A percentile compares a stretch with the other conserved stretches of the same genome.
phyloP scores from a whole-genome alignment of 139 green algal species.

The Picochlorum costavermella region DNA sequence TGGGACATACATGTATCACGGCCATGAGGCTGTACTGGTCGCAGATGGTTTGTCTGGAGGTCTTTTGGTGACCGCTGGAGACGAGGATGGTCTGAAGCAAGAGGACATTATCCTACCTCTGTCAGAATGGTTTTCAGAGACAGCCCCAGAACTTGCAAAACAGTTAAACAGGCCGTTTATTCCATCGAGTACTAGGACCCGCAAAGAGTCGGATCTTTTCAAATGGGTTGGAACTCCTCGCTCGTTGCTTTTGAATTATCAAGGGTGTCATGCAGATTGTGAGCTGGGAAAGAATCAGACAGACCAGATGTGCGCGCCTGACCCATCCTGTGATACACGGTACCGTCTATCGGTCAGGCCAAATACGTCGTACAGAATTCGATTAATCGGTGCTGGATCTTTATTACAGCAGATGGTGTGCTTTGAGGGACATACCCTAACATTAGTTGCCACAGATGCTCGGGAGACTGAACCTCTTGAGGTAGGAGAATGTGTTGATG shows the following conservation, averaged over 20 bases:
- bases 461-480: slow-evolving; percentile 17
- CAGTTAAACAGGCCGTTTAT: slow-evolving; percentile 1
- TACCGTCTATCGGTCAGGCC: background rate
- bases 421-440: slow-evolving; percentile 36
- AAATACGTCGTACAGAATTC: slow-evolving; percentile 27
- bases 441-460: slow-evolving; percentile 29
- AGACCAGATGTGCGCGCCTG: background rate
- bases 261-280: background rate
- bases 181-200: background rate
- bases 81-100: background rate
- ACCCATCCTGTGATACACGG: background rate
- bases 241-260: background rate
- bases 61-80: background rate
- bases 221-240: slow-evolving; percentile 1
- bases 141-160: background rate
- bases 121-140: background rate
- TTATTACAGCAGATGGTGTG: slow-evolving; percentile 42
- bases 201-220: background rate
- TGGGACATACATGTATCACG: slow-evolving; percentile 2
- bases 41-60: background rate
- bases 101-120: background rate
- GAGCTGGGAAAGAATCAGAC: background rate
- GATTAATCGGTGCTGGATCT: slow-evolving; percentile 33
- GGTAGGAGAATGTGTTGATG: slow-evolving; percentile 31
- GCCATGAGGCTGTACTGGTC: background rate